These are phyloP conservation scores for Dothideomycetes sp. DNA, from an alignment of 2,329 filamentous ascomycete genomes.

Conservation along the genomic window DNA sequence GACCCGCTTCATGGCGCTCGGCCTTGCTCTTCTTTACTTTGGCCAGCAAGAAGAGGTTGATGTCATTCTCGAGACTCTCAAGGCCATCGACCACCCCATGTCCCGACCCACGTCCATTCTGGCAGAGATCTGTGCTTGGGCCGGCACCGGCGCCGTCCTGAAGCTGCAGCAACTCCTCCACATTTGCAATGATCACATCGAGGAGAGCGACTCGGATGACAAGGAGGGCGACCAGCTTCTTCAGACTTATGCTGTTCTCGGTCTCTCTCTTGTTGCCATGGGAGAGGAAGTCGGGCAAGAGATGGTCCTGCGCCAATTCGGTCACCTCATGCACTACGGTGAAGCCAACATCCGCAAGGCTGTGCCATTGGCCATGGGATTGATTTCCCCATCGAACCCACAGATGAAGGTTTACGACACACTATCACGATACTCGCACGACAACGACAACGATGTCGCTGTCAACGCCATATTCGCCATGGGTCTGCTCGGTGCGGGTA, in stretches of 20 bases:
- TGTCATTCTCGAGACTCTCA: conserved; percentile 90
- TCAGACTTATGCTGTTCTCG: conserved; percentile 91
- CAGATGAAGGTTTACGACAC: conserved; percentile 99
- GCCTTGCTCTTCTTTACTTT: conserved; percentile 87
- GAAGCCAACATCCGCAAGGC: conserved; percentile 94
- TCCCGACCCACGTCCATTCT: conserved; percentile 90
- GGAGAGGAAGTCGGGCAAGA: conserved; percentile 97
- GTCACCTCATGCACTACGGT: conserved; percentile 98
- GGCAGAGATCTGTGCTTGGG: conserved; percentile 95
- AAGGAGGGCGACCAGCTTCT: conserved; percentile 93
- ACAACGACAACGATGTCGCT: conserved; percentile 96
- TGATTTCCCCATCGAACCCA: conserved; percentile 93
- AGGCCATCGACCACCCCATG: conserved; percentile 94
- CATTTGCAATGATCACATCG: conserved; percentile 95
- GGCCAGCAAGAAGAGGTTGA: conserved; percentile 98
- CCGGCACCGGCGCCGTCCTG: conserved; percentile 88
- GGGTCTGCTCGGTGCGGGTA: conserved; percentile 92
- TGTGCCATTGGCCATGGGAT: conserved; percentile 89
- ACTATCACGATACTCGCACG: conserved; percentile 91
- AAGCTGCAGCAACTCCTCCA: conserved; percentile 96
- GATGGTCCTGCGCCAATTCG: conserved; percentile 96
- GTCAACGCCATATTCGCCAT: conserved; percentile 99
- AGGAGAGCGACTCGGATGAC: conserved; percentile 59
- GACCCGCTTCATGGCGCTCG: conserved; percentile 92
- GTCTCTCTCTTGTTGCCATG: conserved; percentile 91